Base-by-base conservation (phyloP, 805 yeast genomes). In the Candida nemodendra region DNA sequence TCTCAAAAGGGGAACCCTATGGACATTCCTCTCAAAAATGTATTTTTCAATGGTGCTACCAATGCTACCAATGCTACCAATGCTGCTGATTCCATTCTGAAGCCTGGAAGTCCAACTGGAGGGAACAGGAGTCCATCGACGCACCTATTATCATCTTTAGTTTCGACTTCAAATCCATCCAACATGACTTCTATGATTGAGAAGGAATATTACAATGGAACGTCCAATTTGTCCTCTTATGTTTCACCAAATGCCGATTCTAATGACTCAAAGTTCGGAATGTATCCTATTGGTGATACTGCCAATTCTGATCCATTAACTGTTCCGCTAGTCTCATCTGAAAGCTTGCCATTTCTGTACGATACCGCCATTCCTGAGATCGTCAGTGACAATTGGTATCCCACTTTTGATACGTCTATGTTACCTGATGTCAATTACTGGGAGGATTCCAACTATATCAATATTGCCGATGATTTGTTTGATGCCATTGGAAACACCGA, bases 311-410 rank as follows among this genome's bases (percentile, higher is more conserved):
- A n/a, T n/a, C n/a, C n/a, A n/a, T n/a, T 5, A 18, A 30, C 26
- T 22, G 18, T n/a, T 17, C 11, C 9, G 5, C 38, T 16, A 19
- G 27, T 2, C 11, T 18, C 14, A 13, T 12, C 25, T 11, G n/a
- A 18, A 5, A 7, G 19, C 21, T 21, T 36, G 6, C 32, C 41
- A 15, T 14, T 31, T n/a, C 12, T 22, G n/a, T 6, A 19, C 17
- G 31, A 36, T 15, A 25, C 36, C 6, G 26, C 31, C 22, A 30
- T 49, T 9, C 44, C 54, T 3, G 46, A 51, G 13, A 32, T 42
- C 9, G 31, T 53, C 12, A 46, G 40, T 18, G 54, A 53, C 19
- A 50, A 45, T 25, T 53, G 57, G 57, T 36, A 45, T 8, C 57
- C 55, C 3, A 28, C 36, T 3, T 50, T 51, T 29, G 57, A 53